Conservation (phyloP, 2,329 filamentous ascomycete genomes). For the Cephalotrichum gorgonifer region DNA sequence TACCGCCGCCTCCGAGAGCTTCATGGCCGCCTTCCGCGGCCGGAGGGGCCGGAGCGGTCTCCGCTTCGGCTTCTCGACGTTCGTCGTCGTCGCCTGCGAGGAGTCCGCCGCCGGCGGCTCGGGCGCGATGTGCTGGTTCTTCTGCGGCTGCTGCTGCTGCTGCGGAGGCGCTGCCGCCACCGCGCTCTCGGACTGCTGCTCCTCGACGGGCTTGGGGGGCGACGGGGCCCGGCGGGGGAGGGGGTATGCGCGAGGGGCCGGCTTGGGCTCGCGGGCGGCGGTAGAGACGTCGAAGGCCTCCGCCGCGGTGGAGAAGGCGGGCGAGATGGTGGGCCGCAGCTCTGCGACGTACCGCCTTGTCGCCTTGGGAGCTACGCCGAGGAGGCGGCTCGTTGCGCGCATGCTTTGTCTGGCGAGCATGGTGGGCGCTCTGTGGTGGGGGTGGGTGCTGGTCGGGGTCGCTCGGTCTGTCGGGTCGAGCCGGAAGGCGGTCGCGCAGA, state of each 20-base stretch:
- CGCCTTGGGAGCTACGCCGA: not conserved
- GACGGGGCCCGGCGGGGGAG: too few relatives aligned
- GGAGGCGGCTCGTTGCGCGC: not conserved
- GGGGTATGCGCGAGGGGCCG: constrained; percentile 1
- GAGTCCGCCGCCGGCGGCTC: not conserved
- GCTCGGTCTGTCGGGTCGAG: not conserved
- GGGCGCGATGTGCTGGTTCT: not conserved
- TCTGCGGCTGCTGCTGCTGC: not conserved
- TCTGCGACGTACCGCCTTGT: not conserved
- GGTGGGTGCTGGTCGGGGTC: not conserved
- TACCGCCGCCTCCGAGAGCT: constrained; percentile 69
- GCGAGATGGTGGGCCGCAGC: not conserved
- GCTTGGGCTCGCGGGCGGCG: not conserved
- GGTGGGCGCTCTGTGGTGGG: not conserved
- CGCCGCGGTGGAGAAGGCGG: not conserved
- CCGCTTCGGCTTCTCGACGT: not conserved
- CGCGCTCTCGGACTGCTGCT: too few relatives aligned
- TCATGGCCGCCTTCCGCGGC: constrained; percentile 85
- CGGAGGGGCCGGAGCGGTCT: not conserved
- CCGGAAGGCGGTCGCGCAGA: too few relatives aligned
- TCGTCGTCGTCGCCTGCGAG: not conserved
- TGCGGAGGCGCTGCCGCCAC: too few relatives aligned
- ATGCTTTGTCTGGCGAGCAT: constrained; percentile 2
- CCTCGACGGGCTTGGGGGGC: too few relatives aligned
- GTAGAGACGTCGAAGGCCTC: not conserved